Evolutionary conservation across 352 stramenopile genomes (phyloP), one percentile per base, ranked within the genome.

Genomic region (Pythium biforme): DNA sequence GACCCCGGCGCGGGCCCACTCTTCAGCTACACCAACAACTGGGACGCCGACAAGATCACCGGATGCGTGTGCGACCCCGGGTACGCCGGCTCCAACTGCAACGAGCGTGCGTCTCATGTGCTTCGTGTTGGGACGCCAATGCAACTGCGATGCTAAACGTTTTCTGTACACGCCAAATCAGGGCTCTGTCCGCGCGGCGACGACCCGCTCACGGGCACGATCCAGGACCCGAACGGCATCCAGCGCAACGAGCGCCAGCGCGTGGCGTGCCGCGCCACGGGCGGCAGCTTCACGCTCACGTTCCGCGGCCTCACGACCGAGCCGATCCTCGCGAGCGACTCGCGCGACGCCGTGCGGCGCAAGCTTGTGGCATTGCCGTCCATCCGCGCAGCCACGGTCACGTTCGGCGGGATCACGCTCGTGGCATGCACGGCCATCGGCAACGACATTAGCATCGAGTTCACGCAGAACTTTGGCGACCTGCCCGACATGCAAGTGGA

Each of bases 11-110:
- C 72, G 0, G 81, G 81, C 25, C 23, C 49, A 7, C 51, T 85
- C 27, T 87, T 79, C 49, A 34, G 64, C 8, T 95, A 94, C 64
- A 55, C 57, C 6, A 85, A 75, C 61, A 83, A 82, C 52, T 97
- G 90, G 90, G 90, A 97, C 62, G 79, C 74, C 40, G 39, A 79
- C 64, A 92, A 92, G 62, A 89, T 97, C 52, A 76, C 82, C 17
- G 90, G 90, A 27, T 97, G 90, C 58, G 68, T 90, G 12, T 97
- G 90, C 69, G 88, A 97, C 55, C 22, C 66, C 14, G 87, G 86
- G 6, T 97, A 89, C 58, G 66, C 72, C 1, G 88, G 87, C 1
- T 76, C 89, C 20, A 82, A 80, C 67, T 98, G 92, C 63, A 72
- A 54, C 8, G 68, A 83, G 49, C 74, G 81, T 85, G 76, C 56